phyloP scores from a whole-genome alignment of 2,329 filamentous ascomycete genomes.

The Berkeleyomyces basicola region DNA sequence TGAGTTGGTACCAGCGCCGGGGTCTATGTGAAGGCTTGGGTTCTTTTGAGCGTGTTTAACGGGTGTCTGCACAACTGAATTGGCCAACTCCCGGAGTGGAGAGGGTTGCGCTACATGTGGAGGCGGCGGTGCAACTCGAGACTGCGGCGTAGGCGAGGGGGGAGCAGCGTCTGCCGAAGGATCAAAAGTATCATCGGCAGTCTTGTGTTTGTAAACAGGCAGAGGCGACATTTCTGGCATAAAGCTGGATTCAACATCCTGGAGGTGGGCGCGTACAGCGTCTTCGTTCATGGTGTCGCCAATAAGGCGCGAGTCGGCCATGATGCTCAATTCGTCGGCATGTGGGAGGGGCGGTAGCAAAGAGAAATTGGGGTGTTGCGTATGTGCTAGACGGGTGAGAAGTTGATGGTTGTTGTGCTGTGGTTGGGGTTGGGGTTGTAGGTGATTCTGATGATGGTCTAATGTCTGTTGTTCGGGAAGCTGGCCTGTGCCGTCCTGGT shows the following conservation, averaged over 20 bases:
- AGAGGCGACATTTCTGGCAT: slow-evolving; percentile 41
- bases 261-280: slow-evolving; percentile 37
- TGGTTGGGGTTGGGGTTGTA: background rate
- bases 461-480: background rate
- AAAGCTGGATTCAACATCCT: slow-evolving; percentile 52
- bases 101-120: background rate
- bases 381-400: background rate
- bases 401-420: slow-evolving; percentile 2
- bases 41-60: background rate
- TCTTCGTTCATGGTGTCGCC: slow-evolving; percentile 37
- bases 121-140: slow-evolving; percentile 1
- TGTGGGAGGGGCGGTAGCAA: slow-evolving; percentile 8
- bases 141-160: slow-evolving; percentile 15
- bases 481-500: background rate
- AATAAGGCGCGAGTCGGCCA: slow-evolving; percentile 18
- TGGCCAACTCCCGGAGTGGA: background rate
- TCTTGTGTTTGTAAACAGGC: slow-evolving; percentile 25
- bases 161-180: slow-evolving; percentile 27
- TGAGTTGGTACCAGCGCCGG: background rate
- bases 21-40: background rate
- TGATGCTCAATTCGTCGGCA: slow-evolving; percentile 15
- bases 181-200: slow-evolving; percentile 40
- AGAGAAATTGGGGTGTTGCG: slow-evolving; percentile 5
- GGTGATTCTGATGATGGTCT: background rate
- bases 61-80: background rate